Conservation (phyloP, 208 protist genomes). For the Leishmania amazonensis region DNA sequence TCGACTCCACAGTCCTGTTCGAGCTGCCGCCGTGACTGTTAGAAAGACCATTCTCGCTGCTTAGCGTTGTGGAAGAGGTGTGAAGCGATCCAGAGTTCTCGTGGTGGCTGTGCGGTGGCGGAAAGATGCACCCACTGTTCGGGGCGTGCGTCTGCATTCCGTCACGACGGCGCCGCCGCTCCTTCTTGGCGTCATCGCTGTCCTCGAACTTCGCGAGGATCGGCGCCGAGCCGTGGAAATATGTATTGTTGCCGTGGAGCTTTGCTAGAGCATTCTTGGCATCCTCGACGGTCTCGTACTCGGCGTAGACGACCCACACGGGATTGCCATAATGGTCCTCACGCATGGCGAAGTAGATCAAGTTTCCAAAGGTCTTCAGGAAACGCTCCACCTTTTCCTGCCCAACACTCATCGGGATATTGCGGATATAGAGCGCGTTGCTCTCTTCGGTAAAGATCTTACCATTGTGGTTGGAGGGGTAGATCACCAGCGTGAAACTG, state of each 20-base stretch:
- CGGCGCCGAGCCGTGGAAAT: constrained; percentile 60
- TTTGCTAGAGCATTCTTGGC: constrained; percentile 59
- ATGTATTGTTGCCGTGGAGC: constrained; percentile 69
- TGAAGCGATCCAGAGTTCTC: constrained; percentile 9
- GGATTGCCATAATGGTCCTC: constrained; percentile 82
- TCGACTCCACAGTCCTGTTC: neutral
- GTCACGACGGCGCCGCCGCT: constrained; percentile 66
- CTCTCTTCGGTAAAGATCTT: constrained; percentile 49
- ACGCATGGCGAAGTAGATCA: constrained; percentile 79
- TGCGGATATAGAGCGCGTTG: constrained; percentile 80
- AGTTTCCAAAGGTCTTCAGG: constrained; percentile 56
- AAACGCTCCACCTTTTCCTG: constrained; percentile 66
- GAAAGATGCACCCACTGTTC: constrained; percentile 50
- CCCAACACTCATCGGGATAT: constrained; percentile 66
- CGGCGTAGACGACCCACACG: constrained; percentile 83
- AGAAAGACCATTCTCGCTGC: constrained; percentile 4
- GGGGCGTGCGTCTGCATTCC: constrained; percentile 28
- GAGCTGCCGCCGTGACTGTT: constrained; percentile 10
- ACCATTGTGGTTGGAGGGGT: constrained; percentile 77
- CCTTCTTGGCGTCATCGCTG: constrained; percentile 69
- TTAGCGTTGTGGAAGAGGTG: constrained; percentile 14
- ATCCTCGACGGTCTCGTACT: constrained; percentile 71
- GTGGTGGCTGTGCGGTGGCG: constrained; percentile 35
- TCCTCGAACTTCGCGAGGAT: constrained; percentile 81
- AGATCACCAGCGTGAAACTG: constrained; percentile 75